phyloP scores from a whole-genome alignment of 176 grass and related monocot genomes.

The Calamus simplicifolius region DNA sequence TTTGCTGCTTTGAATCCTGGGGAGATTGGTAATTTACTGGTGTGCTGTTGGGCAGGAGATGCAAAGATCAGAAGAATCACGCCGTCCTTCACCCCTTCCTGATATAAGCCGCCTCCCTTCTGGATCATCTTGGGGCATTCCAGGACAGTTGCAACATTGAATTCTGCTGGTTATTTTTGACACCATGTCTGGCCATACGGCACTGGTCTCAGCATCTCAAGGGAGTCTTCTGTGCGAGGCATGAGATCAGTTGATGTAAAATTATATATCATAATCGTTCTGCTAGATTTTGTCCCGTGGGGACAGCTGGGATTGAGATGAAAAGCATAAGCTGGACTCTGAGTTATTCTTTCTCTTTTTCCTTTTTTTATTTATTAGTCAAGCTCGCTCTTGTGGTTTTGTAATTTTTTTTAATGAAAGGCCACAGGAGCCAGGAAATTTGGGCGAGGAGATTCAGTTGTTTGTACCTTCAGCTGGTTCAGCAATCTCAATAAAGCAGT shows the following conservation, averaged over 20 bases:
- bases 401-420: conserved; percentile 96
- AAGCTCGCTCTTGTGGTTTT: conserved; percentile 82
- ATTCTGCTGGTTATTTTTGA: conserved; percentile 21
- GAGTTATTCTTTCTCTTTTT: conserved; percentile 43
- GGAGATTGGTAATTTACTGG: conserved; percentile 15
- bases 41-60: conserved; percentile 55
- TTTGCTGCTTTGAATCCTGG: background rate
- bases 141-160: conserved; percentile 36
- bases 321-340: conserved; percentile 38
- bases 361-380: conserved; percentile 2
- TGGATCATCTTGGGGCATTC: conserved; percentile 53
- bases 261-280: conserved; percentile 28
- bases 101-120: conserved; percentile 54
- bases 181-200: background rate
- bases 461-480: conserved; percentile 21
- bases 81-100: conserved; percentile 24
- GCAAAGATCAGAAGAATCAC: conserved; percentile 58
- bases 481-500: conserved; percentile 29
- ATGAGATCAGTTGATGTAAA: background rate
- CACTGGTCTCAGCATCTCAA: background rate
- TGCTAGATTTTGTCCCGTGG: conserved; percentile 51
- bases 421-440: conserved; percentile 58
- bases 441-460: conserved; percentile 43
- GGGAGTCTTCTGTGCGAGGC: background rate
- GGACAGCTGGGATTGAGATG: conserved; percentile 38